These are phyloP conservation scores for Mycena capillaripes DNA, from an alignment of 768 basidiomycete species.

Conservation along the genomic window DNA sequence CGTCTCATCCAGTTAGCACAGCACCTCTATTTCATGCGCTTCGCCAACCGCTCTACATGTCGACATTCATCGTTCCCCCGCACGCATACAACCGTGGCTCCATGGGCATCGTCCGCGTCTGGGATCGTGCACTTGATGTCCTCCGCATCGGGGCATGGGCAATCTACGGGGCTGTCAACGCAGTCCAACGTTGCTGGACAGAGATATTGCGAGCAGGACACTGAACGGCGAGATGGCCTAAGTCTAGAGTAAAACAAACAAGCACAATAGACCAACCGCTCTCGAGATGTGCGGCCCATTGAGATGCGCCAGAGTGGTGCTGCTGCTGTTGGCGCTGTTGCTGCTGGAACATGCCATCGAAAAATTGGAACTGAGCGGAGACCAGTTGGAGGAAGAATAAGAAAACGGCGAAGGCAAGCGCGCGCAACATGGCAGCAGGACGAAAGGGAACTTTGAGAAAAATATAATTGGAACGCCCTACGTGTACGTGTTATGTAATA, in stretches of 20 bases:
- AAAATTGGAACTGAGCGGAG: conserved; percentile 83
- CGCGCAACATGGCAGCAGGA: conserved; percentile 15
- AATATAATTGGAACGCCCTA: background rate
- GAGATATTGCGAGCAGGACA: conserved; percentile 79
- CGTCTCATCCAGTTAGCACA: conserved; percentile 21
- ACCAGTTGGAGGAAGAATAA: conserved; percentile 54
- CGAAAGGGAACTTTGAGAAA: background rate
- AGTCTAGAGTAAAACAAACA: background rate
- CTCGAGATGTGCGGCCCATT: conserved; percentile 78
- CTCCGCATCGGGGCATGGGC: conserved; percentile 83
- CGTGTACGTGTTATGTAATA: conserved; percentile 8
- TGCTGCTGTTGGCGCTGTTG: conserved; percentile 73
- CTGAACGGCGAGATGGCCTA: conserved; percentile 51
- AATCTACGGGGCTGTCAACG: conserved; percentile 71
- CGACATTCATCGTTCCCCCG: conserved; percentile 77
- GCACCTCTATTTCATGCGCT: conserved; percentile 44
- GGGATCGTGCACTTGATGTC: conserved; percentile 85
- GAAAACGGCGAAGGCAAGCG: conserved; percentile 45
- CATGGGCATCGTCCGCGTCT: conserved; percentile 64
- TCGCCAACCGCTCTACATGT: conserved; percentile 70
- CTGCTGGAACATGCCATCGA: conserved; percentile 83
- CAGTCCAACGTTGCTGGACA: conserved; percentile 84
- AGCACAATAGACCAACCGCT: conserved; percentile 59
- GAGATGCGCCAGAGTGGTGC: conserved; percentile 65
- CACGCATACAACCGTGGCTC: conserved; percentile 78